These are phyloP conservation scores for Phytophthora foliorum DNA, from an alignment of 352 stramenopile species.

Conservation along the genomic window DNA sequence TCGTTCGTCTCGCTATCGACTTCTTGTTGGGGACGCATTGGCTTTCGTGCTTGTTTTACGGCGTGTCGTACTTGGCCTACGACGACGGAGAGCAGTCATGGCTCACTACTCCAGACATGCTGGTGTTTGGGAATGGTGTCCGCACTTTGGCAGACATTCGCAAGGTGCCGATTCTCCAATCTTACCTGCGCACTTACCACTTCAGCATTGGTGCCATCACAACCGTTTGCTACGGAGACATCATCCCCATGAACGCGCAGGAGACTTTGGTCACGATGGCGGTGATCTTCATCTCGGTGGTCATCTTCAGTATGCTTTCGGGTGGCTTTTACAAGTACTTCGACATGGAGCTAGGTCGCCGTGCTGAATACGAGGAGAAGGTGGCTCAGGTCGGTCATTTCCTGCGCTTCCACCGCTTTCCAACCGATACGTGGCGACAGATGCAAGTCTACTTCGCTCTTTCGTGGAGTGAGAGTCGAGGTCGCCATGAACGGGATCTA, in stretches of 20 bases:
- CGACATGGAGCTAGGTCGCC: constrained; percentile 73
- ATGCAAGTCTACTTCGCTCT: constrained; percentile 84
- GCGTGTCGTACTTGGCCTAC: constrained; percentile 61
- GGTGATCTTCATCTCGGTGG: constrained; percentile 76
- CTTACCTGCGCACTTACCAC: constrained; percentile 67
- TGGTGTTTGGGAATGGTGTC: constrained; percentile 50
- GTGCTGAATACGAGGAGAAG: constrained; percentile 72
- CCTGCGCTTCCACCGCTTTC: constrained; percentile 75
- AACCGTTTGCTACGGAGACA: constrained; percentile 80
- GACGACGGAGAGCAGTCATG: constrained; percentile 50
- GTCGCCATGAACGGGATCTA: constrained; percentile 66
- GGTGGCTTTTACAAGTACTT: constrained; percentile 78
- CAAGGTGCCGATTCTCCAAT: constrained; percentile 40
- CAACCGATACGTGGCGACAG: constrained; percentile 60
- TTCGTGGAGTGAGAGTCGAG: constrained; percentile 75
- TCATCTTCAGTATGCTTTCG: constrained; percentile 80
- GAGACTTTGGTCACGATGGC: constrained; percentile 63
- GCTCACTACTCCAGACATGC: constrained; percentile 70
- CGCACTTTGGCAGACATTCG: constrained; percentile 40
- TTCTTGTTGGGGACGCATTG: constrained; percentile 65
- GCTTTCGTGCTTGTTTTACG: constrained; percentile 65
- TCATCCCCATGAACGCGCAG: constrained; percentile 66
- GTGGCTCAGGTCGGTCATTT: constrained; percentile 67
- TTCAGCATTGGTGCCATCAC: constrained; percentile 85
- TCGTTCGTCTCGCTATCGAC: constrained; percentile 58